A percentile compares a stretch with the other conserved stretches of the same genome.
These are phyloP conservation scores for Hanseniaspora meyeri DNA, from an alignment of 805 yeast genomes.

Conservation along the genomic window DNA sequence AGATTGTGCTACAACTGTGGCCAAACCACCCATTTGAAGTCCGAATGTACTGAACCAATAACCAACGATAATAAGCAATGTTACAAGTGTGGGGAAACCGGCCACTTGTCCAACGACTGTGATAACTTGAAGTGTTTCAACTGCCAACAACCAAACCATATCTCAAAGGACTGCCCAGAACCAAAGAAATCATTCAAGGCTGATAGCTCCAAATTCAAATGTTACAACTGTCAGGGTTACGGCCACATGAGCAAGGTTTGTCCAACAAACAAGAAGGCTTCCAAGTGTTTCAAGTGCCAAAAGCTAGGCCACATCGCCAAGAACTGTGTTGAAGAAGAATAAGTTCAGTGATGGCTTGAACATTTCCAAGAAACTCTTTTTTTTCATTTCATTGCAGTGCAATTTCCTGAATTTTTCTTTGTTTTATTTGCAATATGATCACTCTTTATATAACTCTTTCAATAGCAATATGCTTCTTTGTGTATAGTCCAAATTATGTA, in stretches of 20 bases:
- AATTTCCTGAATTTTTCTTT: too few relatives aligned
- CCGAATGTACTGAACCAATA: constrained; percentile 79
- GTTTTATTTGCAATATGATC: background rate
- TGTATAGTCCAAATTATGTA: constrained; percentile 9
- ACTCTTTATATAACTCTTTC: background rate
- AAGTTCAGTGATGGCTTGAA: background rate
- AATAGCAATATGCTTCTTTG: background rate
- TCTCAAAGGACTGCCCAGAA: constrained; percentile 62
- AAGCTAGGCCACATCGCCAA: constrained; percentile 74
- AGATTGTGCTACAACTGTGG: constrained; percentile 89
- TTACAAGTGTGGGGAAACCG: constrained; percentile 83
- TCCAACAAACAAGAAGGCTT: constrained; percentile 27
- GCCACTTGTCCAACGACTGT: constrained; percentile 82
- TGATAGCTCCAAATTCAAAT: constrained; percentile 80
- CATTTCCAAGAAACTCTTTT: background rate
- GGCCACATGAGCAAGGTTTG: constrained; percentile 88
- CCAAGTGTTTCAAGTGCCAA: constrained; percentile 38
- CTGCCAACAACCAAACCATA: constrained; percentile 69
- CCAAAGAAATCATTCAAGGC: constrained; percentile 29
- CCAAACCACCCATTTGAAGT: constrained; percentile 78
- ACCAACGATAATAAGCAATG: constrained; percentile 79
- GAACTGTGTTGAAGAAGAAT: constrained; percentile 39
- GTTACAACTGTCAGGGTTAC: constrained; percentile 83
- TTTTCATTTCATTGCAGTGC: background rate
- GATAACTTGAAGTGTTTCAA: constrained; percentile 64